phyloP scores from a whole-genome alignment of 2,329 filamentous ascomycete genomes.

The Botrytis hyacinthi region DNA sequence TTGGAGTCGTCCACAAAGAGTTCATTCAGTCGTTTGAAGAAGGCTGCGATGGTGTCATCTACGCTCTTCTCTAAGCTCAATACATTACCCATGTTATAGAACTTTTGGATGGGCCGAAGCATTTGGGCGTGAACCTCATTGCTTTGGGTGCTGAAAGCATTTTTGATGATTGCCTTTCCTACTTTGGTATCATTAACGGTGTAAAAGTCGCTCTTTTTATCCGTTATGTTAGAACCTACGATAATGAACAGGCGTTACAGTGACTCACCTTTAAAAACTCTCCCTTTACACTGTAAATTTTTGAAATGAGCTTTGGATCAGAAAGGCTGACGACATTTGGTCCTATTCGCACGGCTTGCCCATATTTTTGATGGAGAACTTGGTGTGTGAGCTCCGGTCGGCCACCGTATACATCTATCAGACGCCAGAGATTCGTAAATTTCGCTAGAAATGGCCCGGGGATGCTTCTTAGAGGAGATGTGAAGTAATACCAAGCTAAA shows the following conservation, averaged over 20 bases:
- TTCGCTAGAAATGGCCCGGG: constrained; percentile 35
- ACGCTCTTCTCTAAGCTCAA: too few species aligned
- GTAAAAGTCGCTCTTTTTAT: constrained; percentile 29
- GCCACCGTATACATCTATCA: constrained; percentile 28
- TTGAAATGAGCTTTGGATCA: too few species aligned
- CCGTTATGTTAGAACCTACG: too few species aligned
- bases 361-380: constrained; percentile 31
- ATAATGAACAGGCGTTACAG: too few species aligned
- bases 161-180: constrained; percentile 25
- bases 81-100: constrained; percentile 37
- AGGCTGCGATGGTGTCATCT: too few species aligned
- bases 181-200: constrained; percentile 29
- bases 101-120: constrained; percentile 33
- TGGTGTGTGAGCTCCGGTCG: constrained; percentile 25
- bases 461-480: constrained; percentile 26
- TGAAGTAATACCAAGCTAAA: constrained; percentile 19
- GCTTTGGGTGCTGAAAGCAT: constrained; percentile 29
- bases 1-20: too few species aligned
- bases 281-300: too few species aligned
- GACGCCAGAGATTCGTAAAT: constrained; percentile 35
- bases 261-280: too few species aligned
- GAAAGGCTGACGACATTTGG: constrained; percentile 34
- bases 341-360: constrained; percentile 30
- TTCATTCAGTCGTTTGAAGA: too few species aligned
- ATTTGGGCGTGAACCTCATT: constrained; percentile 26